phyloP scores from a whole-genome alignment of 208 protist species.

The Leishmania major region DNA sequence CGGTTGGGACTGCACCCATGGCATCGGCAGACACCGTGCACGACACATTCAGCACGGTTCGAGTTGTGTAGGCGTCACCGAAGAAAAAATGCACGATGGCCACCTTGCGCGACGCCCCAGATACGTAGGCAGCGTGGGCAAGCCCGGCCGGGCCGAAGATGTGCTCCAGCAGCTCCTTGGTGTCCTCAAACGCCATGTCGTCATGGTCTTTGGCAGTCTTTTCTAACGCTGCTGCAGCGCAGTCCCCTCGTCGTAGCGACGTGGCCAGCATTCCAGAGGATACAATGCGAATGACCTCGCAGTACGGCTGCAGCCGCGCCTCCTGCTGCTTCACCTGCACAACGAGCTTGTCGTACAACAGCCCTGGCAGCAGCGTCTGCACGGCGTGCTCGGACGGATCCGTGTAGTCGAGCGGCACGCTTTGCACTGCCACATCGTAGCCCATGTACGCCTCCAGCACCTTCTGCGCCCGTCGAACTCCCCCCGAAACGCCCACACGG shows the following conservation, averaged over 20 bases:
- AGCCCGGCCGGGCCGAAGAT: slow-evolving; percentile 28
- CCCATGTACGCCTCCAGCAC: slow-evolving; percentile 24
- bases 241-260: neutral
- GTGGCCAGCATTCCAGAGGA: neutral
- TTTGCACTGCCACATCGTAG: slow-evolving; percentile 27
- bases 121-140: slow-evolving; percentile 20
- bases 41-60: slow-evolving; percentile 39
- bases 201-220: neutral
- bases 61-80: slow-evolving; percentile 70
- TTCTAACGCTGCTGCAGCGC: neutral
- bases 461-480: slow-evolving; percentile 14
- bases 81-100: slow-evolving; percentile 69
- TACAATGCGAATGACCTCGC: slow-evolving; percentile 18
- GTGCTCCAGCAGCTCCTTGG: slow-evolving; percentile 20
- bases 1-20: neutral
- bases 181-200: slow-evolving; percentile 16
- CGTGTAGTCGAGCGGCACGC: slow-evolving; percentile 47
- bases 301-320: slow-evolving; percentile 29
- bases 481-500: neutral
- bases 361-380: slow-evolving; percentile 37
- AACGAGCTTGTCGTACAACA: slow-evolving; percentile 32
- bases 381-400: slow-evolving; percentile 44
- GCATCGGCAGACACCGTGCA: slow-evolving; percentile 6
- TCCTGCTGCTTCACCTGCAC: slow-evolving; percentile 28
- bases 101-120: slow-evolving; percentile 33